Conservation (phyloP, 2,329 filamentous ascomycete species). For the Sodiomyces alkalinus region DNA sequence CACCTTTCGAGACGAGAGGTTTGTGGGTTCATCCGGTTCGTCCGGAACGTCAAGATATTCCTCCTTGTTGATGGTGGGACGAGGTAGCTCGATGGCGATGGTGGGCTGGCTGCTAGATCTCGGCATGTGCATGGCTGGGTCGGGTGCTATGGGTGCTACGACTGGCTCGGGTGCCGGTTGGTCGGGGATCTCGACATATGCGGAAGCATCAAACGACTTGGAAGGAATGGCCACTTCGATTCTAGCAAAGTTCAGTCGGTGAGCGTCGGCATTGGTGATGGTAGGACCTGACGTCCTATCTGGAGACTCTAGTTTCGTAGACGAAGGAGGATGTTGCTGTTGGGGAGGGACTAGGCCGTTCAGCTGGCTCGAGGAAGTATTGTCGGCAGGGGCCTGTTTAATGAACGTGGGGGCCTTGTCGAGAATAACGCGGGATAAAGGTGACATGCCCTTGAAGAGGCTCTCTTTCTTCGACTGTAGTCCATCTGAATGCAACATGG, state of each 20-base stretch:
- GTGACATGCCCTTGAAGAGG: slow-evolving; percentile 28
- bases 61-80: slow-evolving; percentile 29
- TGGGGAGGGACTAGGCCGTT: slow-evolving; percentile 11
- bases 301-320: too few species aligned
- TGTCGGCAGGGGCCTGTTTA: slow-evolving; percentile 22
- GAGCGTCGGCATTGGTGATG: slow-evolving; percentile 13
- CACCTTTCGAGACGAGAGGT: slow-evolving; percentile 36
- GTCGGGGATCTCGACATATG: slow-evolving; percentile 18
- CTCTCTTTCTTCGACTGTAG: slow-evolving; percentile 9
- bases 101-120: not conserved
- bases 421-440: slow-evolving; percentile 33
- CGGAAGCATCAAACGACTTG: slow-evolving; percentile 23
- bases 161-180: not conserved
- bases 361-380: slow-evolving; percentile 11
- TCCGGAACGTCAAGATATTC: slow-evolving; percentile 35
- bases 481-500: slow-evolving; percentile 12
- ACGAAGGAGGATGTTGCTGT: slow-evolving; percentile 3
- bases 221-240: slow-evolving; percentile 34
- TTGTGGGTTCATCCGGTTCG: slow-evolving; percentile 27
- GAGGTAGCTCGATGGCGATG: slow-evolving; percentile 33
- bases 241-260: slow-evolving; percentile 20
- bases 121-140: not conserved
- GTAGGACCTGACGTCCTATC: too few species aligned
- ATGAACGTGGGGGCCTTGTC: slow-evolving; percentile 26
- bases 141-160: not conserved